These are phyloP conservation scores for Pseudonitzschia pungens DNA, from an alignment of 108 stramenopile genomes.

Conservation along the genomic window DNA sequence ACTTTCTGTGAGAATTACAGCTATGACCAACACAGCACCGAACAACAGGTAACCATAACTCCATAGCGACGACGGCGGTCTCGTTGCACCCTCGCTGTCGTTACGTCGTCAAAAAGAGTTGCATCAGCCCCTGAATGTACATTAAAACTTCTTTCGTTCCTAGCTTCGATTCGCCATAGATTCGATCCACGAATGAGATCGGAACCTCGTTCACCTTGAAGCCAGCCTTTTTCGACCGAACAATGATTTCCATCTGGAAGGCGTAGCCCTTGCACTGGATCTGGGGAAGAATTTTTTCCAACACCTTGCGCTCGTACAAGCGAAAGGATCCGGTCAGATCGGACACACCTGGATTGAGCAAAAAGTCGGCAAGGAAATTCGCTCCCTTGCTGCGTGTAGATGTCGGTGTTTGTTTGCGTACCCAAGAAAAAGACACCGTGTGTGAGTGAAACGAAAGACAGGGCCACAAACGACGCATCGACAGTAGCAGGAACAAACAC, in stretches of 20 bases:
- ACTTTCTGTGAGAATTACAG: not conserved
- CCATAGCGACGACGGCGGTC: not conserved
- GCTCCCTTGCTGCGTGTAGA: conserved; percentile 68
- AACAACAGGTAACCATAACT: not conserved
- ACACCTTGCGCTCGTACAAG: conserved; percentile 85
- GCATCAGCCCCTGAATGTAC: conserved; percentile 89
- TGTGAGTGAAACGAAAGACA: not conserved
- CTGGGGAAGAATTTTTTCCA: conserved; percentile 85
- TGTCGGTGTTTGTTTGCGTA: not conserved
- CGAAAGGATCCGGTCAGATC: conserved; percentile 97
- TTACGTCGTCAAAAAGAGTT: conserved; percentile 91
- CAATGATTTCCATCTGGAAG: conserved; percentile 99
- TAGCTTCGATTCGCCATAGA: conserved; percentile 98
- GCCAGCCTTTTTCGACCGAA: conserved; percentile 81
- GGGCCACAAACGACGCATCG: not conserved
- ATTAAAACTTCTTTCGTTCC: conserved; percentile 94
- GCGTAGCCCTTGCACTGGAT: conserved; percentile 93
- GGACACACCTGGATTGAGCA: conserved; percentile 88
- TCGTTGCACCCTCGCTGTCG: not conserved
- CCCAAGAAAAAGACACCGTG: not conserved
- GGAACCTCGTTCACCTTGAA: conserved; percentile 91
- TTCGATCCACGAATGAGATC: conserved; percentile 96
- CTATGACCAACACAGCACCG: not conserved
- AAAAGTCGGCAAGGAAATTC: conserved; percentile 92
- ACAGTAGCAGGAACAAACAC: not conserved